These are phyloP conservation scores for Phylloporus sp. DNA, from an alignment of 768 basidiomycete genomes.

Conservation along the genomic window DNA sequence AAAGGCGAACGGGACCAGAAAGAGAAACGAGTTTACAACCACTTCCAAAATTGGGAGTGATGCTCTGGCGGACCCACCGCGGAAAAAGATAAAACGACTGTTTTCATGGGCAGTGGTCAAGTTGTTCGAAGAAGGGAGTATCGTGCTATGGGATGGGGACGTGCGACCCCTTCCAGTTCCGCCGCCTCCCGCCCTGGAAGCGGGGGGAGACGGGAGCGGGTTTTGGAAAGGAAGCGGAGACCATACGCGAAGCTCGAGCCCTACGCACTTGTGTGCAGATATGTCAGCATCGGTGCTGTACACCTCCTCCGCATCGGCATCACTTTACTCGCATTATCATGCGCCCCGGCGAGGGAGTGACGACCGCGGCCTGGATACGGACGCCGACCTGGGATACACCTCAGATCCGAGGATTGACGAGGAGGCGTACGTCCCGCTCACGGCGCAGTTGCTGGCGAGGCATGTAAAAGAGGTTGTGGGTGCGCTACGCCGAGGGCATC, in stretches of 20 bases:
- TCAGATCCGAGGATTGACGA: slow-evolving; percentile 62
- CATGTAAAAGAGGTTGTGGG: slow-evolving; percentile 45
- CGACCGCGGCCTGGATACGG: slow-evolving; percentile 23
- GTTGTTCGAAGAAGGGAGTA: slow-evolving; percentile 65
- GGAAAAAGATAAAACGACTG: slow-evolving; percentile 57
- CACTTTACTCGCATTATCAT: slow-evolving; percentile 25
- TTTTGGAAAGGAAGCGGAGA: slow-evolving; percentile 46
- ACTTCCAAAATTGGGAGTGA: not conserved
- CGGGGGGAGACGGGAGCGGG: slow-evolving; percentile 13
- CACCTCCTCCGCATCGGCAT: slow-evolving; percentile 15
- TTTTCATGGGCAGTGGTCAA: slow-evolving; percentile 62
- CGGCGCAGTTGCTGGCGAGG: slow-evolving; percentile 43
- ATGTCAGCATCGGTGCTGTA: slow-evolving; percentile 22
- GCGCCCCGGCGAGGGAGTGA: slow-evolving; percentile 7
- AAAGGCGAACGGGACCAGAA: not conserved
- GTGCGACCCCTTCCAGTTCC: slow-evolving; percentile 33
- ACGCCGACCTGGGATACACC: slow-evolving; percentile 38
- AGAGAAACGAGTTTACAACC: not conserved
- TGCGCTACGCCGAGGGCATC: slow-evolving; percentile 24
- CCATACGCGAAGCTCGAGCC: slow-evolving; percentile 10
- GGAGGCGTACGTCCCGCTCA: slow-evolving; percentile 58
- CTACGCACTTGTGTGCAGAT: not conserved
- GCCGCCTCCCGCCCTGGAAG: slow-evolving; percentile 1
- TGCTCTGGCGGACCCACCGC: slow-evolving; percentile 19
- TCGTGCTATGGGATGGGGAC: slow-evolving; percentile 70